phyloP scores from a whole-genome alignment of 1,284 basidiomycete genomes.

The Vanrija sp. region DNA sequence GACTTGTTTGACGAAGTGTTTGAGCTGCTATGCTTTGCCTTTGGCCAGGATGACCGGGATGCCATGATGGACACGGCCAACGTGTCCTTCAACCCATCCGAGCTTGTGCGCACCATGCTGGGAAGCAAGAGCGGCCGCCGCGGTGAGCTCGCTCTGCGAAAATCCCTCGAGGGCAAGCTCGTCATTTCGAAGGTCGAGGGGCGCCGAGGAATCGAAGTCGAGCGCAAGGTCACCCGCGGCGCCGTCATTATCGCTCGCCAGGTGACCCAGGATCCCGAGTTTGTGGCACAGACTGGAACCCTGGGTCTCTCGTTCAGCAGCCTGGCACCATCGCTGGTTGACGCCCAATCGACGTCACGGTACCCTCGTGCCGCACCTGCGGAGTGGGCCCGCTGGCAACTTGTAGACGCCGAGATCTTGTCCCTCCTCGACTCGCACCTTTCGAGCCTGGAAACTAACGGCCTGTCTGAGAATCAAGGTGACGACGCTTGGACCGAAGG shows the following conservation, averaged over 20 bases:
- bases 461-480: constrained; percentile 7
- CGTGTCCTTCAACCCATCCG: constrained; percentile 13
- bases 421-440: constrained; percentile 40
- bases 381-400: constrained; percentile 31
- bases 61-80: constrained; percentile 21
- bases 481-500: constrained; percentile 43
- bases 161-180: constrained; percentile 33
- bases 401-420: constrained; percentile 44
- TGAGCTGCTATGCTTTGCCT: constrained; percentile 33
- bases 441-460: constrained; percentile 18
- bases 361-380: constrained; percentile 17
- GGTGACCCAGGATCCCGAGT: constrained; percentile 26
- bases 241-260: constrained; percentile 35
- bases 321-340: constrained; percentile 33
- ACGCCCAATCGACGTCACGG: constrained; percentile 31
- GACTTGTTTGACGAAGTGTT: constrained; percentile 36
- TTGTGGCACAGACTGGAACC: constrained; percentile 11
- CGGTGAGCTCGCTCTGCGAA: constrained; percentile 34
- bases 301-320: constrained; percentile 27
- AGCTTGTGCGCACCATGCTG: constrained; percentile 32
- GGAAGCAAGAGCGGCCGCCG: constrained; percentile 31
- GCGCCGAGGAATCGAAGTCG: constrained; percentile 21
- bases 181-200: constrained; percentile 15
- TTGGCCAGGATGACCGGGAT: constrained; percentile 35
- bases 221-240: constrained; percentile 36